These are phyloP conservation scores for Spergularia bocconei DNA, from an alignment of 148 eudicot genomes.

Conservation along the genomic window DNA sequence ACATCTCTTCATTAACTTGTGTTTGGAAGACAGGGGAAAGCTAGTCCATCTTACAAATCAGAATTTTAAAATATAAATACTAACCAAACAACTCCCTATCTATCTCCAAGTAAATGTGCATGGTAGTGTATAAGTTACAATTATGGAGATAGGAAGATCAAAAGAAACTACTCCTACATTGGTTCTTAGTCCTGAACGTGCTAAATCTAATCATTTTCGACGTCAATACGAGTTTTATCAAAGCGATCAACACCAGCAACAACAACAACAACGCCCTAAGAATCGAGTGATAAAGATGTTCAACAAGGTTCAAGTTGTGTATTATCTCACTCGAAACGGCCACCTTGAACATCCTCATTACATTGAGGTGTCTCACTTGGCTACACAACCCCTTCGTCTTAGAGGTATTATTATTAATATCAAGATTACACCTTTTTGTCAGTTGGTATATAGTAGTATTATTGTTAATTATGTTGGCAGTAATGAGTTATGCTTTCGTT, in stretches of 20 bases:
- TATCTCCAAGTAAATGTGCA: not conserved
- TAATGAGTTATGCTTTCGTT: too few species aligned
- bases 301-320: conserved; percentile 73
- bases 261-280: not conserved
- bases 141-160: not conserved
- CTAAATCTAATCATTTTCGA: not conserved
- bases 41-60: not conserved
- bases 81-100: not conserved
- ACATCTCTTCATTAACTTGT: conserved; percentile 28
- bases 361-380: conserved; percentile 69
- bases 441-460: too few species aligned
- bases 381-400: conserved; percentile 70
- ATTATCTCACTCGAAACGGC: conserved; percentile 74
- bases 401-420: conserved; percentile 41
- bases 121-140: not conserved
- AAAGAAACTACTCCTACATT: too few species aligned
- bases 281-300: conserved; percentile 23
- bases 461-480: not conserved
- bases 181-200: not conserved
- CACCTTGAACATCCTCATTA: conserved; percentile 91
- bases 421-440: not conserved
- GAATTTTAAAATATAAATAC: not conserved
- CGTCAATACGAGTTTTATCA: not conserved
- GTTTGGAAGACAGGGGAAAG: conserved; percentile 1
- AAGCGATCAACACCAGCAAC: not conserved